Evolutionary conservation across 805 yeast genomes (phyloP).

Genomic region (Lachancea sp.): DNA sequence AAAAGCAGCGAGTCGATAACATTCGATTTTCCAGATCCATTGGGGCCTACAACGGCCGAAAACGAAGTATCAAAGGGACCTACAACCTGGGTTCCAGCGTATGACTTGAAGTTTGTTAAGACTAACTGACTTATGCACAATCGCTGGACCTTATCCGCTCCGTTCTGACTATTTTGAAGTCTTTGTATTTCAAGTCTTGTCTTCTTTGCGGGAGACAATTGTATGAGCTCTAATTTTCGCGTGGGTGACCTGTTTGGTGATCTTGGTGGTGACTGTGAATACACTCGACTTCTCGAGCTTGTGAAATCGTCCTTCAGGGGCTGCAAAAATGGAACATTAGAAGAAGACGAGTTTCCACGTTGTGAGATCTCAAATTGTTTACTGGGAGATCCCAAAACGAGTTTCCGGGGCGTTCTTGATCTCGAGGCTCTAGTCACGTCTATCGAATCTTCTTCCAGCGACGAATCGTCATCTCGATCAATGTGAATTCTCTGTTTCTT

Average conservation of each 20-base stretch:
- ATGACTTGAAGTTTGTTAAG: constrained; percentile 84
- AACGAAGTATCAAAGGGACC: constrained; percentile 95
- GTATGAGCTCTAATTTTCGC: constrained; percentile 37
- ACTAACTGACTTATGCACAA: constrained; percentile 70
- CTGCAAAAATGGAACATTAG: constrained; percentile 25
- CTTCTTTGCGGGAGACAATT: constrained; percentile 36
- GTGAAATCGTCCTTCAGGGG: constrained; percentile 27
- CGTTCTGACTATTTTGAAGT: constrained; percentile 30
- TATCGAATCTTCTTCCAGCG: constrained; percentile 6
- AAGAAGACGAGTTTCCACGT: constrained; percentile 17
- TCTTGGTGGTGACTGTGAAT: constrained; percentile 29
- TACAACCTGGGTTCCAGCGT: constrained; percentile 85
- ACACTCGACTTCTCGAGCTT: constrained; percentile 32
- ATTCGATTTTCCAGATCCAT: constrained; percentile 96
- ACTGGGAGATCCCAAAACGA: constrained; percentile 22
- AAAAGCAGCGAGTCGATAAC: constrained; percentile 94
- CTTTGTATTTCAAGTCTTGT: constrained; percentile 29
- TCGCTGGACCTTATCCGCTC: constrained; percentile 34
- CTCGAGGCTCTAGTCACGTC: constrained; percentile 12
- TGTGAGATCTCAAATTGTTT: constrained; percentile 22
- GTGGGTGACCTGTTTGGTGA: constrained; percentile 35
- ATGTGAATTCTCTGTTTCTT: constrained; percentile 16
- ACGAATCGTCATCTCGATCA: background rate
- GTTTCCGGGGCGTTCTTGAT: constrained; percentile 25
- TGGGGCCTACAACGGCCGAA: constrained; percentile 97